Conservation (phyloP, 2,329 filamentous ascomycete genomes). For the Venturia nashicola region DNA sequence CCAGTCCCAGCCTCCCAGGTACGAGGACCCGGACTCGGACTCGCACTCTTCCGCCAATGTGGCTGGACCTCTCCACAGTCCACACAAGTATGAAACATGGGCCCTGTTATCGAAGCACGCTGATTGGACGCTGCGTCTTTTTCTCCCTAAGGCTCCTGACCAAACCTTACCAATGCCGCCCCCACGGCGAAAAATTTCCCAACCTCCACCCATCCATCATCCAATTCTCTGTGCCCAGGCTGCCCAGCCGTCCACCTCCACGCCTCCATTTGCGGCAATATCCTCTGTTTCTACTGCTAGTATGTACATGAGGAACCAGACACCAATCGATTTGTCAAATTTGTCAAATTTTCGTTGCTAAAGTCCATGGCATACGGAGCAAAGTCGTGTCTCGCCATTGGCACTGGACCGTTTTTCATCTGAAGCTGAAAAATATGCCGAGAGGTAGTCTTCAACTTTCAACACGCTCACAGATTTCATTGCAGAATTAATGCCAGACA, state of each 20-base stretch:
- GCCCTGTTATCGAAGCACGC: background rate
- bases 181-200: background rate
- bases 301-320: background rate
- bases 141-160: background rate
- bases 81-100: background rate
- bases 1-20: too few relatives aligned
- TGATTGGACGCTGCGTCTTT: background rate
- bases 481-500: background rate
- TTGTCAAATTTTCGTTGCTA: background rate
- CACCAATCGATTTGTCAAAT: background rate
- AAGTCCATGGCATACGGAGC: background rate
- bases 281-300: too few relatives aligned
- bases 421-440: background rate
- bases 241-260: background rate
- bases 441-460: background rate
- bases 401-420: too few relatives aligned
- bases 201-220: background rate
- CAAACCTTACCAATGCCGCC: background rate
- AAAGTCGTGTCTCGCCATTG: background rate
- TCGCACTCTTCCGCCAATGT: too few relatives aligned
- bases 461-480: background rate
- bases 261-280: background rate
- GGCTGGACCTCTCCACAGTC: background rate
- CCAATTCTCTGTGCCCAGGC: background rate
- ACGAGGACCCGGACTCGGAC: too few relatives aligned